These are phyloP conservation scores for Epipyxis sp. DNA, from an alignment of 108 stramenopile genomes.

Conservation along the genomic window DNA sequence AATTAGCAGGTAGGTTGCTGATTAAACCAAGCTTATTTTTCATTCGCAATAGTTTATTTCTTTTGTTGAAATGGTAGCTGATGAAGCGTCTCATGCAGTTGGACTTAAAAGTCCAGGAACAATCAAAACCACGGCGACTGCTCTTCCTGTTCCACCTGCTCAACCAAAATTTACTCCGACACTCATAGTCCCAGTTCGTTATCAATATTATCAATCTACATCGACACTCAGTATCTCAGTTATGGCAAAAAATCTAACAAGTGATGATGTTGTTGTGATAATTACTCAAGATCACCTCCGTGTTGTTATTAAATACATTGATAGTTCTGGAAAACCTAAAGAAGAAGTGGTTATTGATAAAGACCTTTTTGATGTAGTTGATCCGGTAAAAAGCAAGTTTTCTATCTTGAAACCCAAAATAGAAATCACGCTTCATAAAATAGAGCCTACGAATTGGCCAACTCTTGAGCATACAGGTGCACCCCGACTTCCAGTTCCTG, in stretches of 20 bases:
- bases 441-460: constrained; percentile 67
- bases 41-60: too few relatives aligned
- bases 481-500: background rate
- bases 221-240: constrained; percentile 74
- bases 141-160: background rate
- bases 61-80: too few relatives aligned
- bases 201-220: constrained; percentile 85
- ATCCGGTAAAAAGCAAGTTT: constrained; percentile 59
- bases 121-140: background rate
- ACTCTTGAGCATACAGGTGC: constrained; percentile 60
- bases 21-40: background rate
- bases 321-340: background rate
- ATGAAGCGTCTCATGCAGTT: background rate
- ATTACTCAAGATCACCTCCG: constrained; percentile 62
- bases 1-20: background rate
- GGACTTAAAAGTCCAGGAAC: background rate
- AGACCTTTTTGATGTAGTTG: constrained; percentile 66
- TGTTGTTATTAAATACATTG: constrained; percentile 49
- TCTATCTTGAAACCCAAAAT: constrained; percentile 71
- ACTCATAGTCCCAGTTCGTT: constrained; percentile 32
- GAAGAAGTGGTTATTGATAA: constrained; percentile 72
- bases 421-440: constrained; percentile 73
- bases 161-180: background rate
- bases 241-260: constrained; percentile 64
- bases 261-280: constrained; percentile 61